Evolutionary conservation across 2,329 filamentous ascomycete species (phyloP).

Genomic region (Ophiostoma quercus): DNA sequence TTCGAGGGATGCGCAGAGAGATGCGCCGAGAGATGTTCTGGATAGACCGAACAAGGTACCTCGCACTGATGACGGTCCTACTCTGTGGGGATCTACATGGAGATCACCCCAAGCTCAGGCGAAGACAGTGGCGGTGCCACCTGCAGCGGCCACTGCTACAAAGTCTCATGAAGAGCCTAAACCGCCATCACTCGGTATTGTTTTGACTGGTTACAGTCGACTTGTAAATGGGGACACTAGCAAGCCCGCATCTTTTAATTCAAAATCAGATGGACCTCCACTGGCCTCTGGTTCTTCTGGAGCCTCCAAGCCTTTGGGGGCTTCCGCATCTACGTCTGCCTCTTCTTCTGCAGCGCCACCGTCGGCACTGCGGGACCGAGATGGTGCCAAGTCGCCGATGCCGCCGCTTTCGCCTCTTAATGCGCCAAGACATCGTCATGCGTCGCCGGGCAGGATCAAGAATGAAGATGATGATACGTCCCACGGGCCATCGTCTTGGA

Average conservation of each 20-base stretch:
- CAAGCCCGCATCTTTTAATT: neutral
- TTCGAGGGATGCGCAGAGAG: too few species aligned
- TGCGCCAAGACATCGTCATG: neutral
- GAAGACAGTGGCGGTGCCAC: neutral
- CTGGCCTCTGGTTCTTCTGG: neutral
- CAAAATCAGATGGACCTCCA: neutral
- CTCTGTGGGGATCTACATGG: too few species aligned
- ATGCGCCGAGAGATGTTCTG: neutral
- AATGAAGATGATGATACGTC: neutral
- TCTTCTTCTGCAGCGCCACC: neutral
- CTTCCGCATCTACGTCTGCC: neutral
- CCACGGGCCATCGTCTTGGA: neutral
- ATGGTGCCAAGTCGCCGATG: neutral
- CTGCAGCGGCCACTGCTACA: neutral
- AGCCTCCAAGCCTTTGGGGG: neutral
- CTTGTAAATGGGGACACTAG: neutral
- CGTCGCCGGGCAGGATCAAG: neutral
- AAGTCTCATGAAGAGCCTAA: neutral
- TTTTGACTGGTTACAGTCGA: neutral
- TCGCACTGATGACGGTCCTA: neutral
- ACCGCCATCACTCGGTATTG: neutral
- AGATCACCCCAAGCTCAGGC: neutral
- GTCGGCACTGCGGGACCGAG: neutral
- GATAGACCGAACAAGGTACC: constrained; percentile 2
- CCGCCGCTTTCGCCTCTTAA: neutral